Evolutionary conservation across 164 flowering plant genomes (phyloP).

Genomic region (Cinnamomum micranthum): DNA sequence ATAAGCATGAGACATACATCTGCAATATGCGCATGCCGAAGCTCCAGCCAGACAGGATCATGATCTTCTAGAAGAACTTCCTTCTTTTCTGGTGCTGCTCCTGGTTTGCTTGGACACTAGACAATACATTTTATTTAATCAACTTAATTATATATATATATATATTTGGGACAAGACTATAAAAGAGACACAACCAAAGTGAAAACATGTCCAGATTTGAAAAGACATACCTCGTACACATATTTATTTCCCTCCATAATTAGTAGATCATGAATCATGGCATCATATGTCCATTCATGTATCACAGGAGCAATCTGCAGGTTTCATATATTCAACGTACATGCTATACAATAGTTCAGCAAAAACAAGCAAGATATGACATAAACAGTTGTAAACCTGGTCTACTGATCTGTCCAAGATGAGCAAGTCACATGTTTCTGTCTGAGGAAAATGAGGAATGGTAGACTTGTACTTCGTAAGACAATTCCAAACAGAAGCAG

Average conservation of each 20-base stretch:
- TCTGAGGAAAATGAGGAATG: constrained; percentile 72
- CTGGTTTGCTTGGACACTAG: constrained; percentile 73
- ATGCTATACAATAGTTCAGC: background rate
- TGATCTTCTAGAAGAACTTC: constrained; percentile 95
- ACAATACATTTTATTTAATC: constrained; percentile 10
- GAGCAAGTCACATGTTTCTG: constrained; percentile 93
- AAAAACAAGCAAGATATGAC: background rate
- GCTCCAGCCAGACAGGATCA: constrained; percentile 97
- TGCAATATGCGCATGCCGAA: constrained; percentile 94
- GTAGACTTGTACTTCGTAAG: constrained; percentile 63
- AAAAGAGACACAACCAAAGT: constrained; percentile 6
- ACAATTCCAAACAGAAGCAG: constrained; percentile 83
- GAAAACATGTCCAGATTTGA: background rate
- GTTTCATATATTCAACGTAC: background rate
- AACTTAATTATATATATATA: background rate
- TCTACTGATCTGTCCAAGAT: constrained; percentile 92
- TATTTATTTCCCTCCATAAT: constrained; percentile 94
- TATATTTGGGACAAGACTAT: background rate
- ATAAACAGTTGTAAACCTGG: constrained; percentile 55
- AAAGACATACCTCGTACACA: constrained; percentile 68
- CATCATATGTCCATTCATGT: constrained; percentile 99
- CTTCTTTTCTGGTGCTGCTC: constrained; percentile 76
- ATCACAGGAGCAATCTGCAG: constrained; percentile 92
- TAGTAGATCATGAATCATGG: constrained; percentile 94
- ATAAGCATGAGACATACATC: constrained; percentile 51